Evolutionary conservation across 345 rosid species (phyloP), one percentile per base, ranked within the genome.

Genomic region (Eucalyptus paniculata): DNA sequence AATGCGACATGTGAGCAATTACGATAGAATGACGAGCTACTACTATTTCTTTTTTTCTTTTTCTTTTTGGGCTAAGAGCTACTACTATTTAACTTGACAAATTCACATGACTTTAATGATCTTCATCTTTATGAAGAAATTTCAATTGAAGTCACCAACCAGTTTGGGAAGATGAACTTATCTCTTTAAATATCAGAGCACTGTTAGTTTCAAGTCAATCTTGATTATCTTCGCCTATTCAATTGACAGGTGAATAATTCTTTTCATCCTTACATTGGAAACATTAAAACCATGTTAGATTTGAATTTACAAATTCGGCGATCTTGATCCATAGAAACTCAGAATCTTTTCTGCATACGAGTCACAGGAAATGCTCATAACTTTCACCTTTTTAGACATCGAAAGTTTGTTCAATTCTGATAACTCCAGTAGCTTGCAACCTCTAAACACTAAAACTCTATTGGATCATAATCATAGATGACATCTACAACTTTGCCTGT

Each of bases 241-340:
- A 8, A 17, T 8, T n/a, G 18, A n/a, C 1, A 65, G 37, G 11
- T 28, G 10, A n/a, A 34, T 32, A 67, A n/a, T 30, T 7, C 6
- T 67, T 67, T 16, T 67, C 77, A 67, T 67, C 37, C 1, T 67
- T 32, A 30, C 15, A 30, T 34, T n/a, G 80, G 49, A 24, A 12
- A 82, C 86, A 82, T 82, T 2, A 44, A 82, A 82, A 82, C 11
- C 1, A 54, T 8, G 58, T 54, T 54, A 54, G 11, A 53, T 54
- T 54, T 54, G 26, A 8, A 21, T 54, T 4, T 0, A 21, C 11
- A 54, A 54, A 54, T 11, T 0, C 5, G 2, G 1, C 0, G 58
- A 54, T 54, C 58, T 54, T 54, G 10, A 54, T 54, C 58, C 1
- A 0, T 54, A 54, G 58, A 54, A 54, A 54, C 1, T 24, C 13